Conservation (phyloP, 2,329 filamentous ascomycete genomes). For the Colletotrichum tanaceti region DNA sequence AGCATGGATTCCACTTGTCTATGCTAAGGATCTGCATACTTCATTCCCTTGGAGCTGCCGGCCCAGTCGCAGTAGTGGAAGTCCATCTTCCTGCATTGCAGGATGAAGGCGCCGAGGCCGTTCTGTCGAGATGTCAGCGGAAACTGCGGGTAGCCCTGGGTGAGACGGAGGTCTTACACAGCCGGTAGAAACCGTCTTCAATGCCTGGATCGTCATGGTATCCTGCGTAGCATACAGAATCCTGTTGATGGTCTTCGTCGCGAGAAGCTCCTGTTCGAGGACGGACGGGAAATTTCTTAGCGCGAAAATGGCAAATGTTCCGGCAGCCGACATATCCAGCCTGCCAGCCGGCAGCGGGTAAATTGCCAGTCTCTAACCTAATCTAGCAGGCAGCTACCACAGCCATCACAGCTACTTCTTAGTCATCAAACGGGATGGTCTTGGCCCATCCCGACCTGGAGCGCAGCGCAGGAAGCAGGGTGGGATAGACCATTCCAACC, state of each 20-base stretch:
- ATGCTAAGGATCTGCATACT: constrained; percentile 62
- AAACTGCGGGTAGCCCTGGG: too few species aligned
- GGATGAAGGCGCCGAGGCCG: constrained; percentile 94
- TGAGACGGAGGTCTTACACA: constrained; percentile 56
- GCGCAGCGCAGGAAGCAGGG: too few species aligned
- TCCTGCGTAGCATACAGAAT: constrained; percentile 30
- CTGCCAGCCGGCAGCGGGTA: too few species aligned
- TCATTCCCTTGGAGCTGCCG: constrained; percentile 94
- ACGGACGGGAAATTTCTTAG: constrained; percentile 39
- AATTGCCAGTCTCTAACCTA: too few species aligned
- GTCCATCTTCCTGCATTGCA: constrained; percentile 95
- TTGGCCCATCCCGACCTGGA: too few species aligned
- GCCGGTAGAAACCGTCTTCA: constrained; percentile 64
- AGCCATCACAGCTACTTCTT: too few species aligned
- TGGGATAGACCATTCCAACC: too few species aligned
- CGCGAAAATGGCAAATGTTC: constrained; percentile 31
- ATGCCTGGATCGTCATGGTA: constrained; percentile 65
- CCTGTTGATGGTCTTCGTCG: constrained; percentile 25
- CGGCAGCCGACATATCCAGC: not conserved
- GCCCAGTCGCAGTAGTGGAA: constrained; percentile 98
- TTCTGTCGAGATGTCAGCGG: constrained; percentile 68
- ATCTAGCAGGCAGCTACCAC: too few species aligned
- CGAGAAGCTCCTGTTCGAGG: constrained; percentile 22
- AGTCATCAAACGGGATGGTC: too few species aligned
- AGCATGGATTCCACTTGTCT: constrained; percentile 39